Base-by-base conservation (phyloP, 805 yeast genomes). In the Yarrowia keelungensis region DNA sequence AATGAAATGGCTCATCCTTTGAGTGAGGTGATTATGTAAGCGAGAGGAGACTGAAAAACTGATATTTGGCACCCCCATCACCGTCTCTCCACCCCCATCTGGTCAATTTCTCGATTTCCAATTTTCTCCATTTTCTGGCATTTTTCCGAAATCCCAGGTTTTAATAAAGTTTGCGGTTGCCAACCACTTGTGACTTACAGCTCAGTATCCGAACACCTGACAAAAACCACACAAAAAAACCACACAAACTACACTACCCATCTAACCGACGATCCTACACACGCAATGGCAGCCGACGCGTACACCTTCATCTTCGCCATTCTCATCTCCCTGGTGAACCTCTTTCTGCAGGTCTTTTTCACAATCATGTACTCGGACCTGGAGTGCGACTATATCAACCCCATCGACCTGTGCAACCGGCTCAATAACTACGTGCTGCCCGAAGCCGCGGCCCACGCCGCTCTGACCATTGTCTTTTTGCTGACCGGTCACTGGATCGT, bases 281-380 rank as follows among this genome's bases (percentile, higher is more conserved):
- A 1, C 15, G 19, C 65, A 42, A 59, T 59, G 65, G 65, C 65
- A 1, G 50, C 65, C 50, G 62, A 56, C 47, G 65, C 65, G 51
- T 59, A 59, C 51, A 59, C 65, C 51, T 53, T 69, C 69, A 53
- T 58, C 66, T 70, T 78, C 53, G 91, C 97, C 10, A 97, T 93
- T 53, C 77, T 93, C 70, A 84, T 89, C 71, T 94, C 94, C 80
- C 95, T 97, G 70, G 86, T 90, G 74, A 92, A 90, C 84, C 83
- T 94, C 80, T 92, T 94, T 77, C 83, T 90, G 47, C 98, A 93
- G 82, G 98, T 93, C 69, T 95, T 90, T 79, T 93, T 93, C 85
- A 92, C 97, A 62, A 92, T 93, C 80, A 88, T 92, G 89, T 94
- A 90, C 83, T 90, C 97, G 72, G 98, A 93, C 80, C 84, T 93